A percentile compares a stretch with the other conserved stretches of the same genome.
These are phyloP conservation scores for Blastocystis sp. DNA, from an alignment of 352 stramenopile species.

Conservation along the genomic window DNA sequence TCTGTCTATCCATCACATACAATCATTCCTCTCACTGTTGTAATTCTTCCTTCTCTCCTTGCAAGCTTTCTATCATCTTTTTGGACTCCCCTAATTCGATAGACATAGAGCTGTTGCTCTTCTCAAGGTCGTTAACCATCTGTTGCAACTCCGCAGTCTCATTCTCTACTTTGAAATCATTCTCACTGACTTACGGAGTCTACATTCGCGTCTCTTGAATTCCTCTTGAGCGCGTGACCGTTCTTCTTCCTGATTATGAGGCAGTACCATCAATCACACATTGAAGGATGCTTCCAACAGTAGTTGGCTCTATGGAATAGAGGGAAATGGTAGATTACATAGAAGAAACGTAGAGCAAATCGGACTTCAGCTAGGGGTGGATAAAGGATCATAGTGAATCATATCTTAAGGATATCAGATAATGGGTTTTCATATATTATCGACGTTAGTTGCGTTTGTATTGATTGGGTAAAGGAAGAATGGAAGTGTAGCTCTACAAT, in stretches of 20 bases:
- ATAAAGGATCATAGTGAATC: neutral
- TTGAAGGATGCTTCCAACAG: neutral
- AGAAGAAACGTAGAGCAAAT: slow-evolving; percentile 52
- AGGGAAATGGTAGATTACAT: neutral
- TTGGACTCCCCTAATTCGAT: slow-evolving; percentile 2
- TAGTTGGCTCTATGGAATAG: slow-evolving; percentile 20
- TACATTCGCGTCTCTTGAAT: slow-evolving; percentile 4
- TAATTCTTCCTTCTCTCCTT: slow-evolving; percentile 18
- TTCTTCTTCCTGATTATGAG: neutral
- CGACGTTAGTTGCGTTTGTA: slow-evolving; percentile 32
- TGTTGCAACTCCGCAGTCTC: slow-evolving; percentile 42
- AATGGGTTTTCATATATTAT: slow-evolving; percentile 61
- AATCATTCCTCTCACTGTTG: neutral
- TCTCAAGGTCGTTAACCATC: slow-evolving; percentile 10
- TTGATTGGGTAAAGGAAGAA: slow-evolving; percentile 22
- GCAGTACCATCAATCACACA: neutral
- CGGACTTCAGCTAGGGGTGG: slow-evolving; percentile 30
- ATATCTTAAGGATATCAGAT: slow-evolving; percentile 20
- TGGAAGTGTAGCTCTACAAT: slow-evolving; percentile 60
- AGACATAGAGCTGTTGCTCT: neutral
- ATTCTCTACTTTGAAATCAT: slow-evolving; percentile 16
- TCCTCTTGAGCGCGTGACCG: slow-evolving; percentile 20
- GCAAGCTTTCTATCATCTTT: slow-evolving; percentile 1
- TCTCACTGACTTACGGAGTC: neutral
- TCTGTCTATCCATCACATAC: neutral